Percentiles rank a stretch among this genome's conserved stretches.
Evolutionary conservation across 148 eudicot genomes (phyloP).

Genomic region (Pharnaceum exiguum): DNA sequence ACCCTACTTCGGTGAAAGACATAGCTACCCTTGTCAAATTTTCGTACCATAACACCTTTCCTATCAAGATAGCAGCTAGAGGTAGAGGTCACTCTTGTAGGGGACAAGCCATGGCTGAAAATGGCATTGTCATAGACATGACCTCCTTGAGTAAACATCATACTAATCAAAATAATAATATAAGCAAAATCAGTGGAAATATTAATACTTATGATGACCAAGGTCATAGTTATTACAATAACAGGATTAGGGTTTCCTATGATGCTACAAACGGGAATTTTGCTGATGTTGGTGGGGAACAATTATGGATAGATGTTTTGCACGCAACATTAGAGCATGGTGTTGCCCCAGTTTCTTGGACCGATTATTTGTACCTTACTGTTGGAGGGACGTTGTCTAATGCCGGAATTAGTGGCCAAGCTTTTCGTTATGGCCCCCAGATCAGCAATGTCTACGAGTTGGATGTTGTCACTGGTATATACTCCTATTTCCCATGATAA

Average conservation of each 20-base stretch:
- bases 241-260: conserved; percentile 44
- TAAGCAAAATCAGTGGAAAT: neutral
- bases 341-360: conserved; percentile 84
- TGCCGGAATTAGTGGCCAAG: conserved; percentile 89
- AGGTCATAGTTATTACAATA: neutral
- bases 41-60: conserved; percentile 33
- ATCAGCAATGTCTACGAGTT: conserved; percentile 67
- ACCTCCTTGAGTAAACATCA: conserved; percentile 17
- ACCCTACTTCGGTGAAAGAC: conserved; percentile 50
- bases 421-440: conserved; percentile 76
- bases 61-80: conserved; percentile 47
- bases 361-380: conserved; percentile 74
- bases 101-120: conserved; percentile 74
- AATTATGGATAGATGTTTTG: conserved; percentile 80
- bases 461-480: conserved; percentile 80
- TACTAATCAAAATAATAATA: neutral
- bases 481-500: neutral
- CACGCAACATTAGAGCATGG: conserved; percentile 44
- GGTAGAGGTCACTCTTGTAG: conserved; percentile 78
- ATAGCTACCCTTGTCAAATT: conserved; percentile 38
- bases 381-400: conserved; percentile 95
- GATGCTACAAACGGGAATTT: conserved; percentile 20
- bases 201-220: neutral
- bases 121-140: conserved; percentile 82
- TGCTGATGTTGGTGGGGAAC: conserved; percentile 72